phyloP scores from a whole-genome alignment of 2,329 filamentous ascomycete genomes.

The Leptographium radiaticola region DNA sequence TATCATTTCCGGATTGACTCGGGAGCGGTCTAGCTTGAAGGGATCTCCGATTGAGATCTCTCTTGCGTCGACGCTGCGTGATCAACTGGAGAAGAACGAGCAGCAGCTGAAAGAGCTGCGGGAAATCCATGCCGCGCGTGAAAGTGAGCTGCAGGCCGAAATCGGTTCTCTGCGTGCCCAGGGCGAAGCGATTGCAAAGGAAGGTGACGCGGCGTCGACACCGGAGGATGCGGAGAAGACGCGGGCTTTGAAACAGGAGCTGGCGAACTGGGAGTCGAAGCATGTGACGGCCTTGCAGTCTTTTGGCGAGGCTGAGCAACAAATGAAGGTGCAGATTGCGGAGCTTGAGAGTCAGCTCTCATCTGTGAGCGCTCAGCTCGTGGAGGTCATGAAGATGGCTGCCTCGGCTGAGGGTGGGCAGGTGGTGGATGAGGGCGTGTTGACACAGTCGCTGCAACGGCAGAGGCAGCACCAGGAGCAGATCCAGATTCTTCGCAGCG shows the following conservation, averaged over 20 bases:
- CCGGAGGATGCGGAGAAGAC: slow-evolving; percentile 44
- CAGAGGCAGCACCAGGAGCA: slow-evolving; percentile 41
- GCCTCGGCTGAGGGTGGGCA: slow-evolving; percentile 18
- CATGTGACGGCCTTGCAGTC: slow-evolving; percentile 58
- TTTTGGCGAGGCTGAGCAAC: slow-evolving; percentile 58
- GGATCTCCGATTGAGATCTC: slow-evolving; percentile 79
- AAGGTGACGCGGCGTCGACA: not conserved
- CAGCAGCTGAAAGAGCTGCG: slow-evolving; percentile 63
- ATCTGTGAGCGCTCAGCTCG: slow-evolving; percentile 38
- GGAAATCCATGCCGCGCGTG: slow-evolving; percentile 57
- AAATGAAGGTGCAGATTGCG: slow-evolving; percentile 57
- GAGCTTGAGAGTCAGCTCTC: slow-evolving; percentile 53
- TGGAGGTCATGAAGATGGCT: slow-evolving; percentile 19
- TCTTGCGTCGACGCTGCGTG: slow-evolving; percentile 72
- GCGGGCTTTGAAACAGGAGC: slow-evolving; percentile 53
- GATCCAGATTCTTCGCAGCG: slow-evolving; percentile 49
- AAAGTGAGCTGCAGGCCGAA: slow-evolving; percentile 61
- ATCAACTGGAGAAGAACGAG: slow-evolving; percentile 80
- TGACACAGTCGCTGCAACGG: slow-evolving; percentile 30
- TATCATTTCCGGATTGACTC: slow-evolving; percentile 85
- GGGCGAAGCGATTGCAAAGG: slow-evolving; percentile 10
- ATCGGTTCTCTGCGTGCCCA: slow-evolving; percentile 53
- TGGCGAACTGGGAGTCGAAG: slow-evolving; percentile 62
- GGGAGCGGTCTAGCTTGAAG: slow-evolving; percentile 84
- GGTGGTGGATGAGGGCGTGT: slow-evolving; percentile 22